Evolutionary conservation across 495 filamentous ascomycete genomes (phyloP), one percentile per base, ranked within the genome.

Genomic region (Aspergillus saccharolyticus): DNA sequence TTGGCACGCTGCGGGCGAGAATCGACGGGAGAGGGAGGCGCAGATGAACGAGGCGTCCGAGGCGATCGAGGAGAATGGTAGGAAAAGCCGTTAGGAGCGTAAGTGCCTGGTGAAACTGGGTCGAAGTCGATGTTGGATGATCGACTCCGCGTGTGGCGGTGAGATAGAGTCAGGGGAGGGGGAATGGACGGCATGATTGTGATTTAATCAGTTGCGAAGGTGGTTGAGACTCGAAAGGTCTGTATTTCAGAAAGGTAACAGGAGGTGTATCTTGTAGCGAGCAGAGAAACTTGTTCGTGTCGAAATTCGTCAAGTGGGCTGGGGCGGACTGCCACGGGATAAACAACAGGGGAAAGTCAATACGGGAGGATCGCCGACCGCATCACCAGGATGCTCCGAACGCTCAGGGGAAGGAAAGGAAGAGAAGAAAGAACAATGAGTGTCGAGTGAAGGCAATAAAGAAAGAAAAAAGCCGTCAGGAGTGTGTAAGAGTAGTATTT

Each of bases 131-230:
- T 67, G 58, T 61, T 69, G 4, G 89, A 90, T 24, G 83, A 79
- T 24, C 50, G 61, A 54, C 59, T 67, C 33, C 56, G 57, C 22
- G 20, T 67, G 62, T 84, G 79, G 63, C 85, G 84, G 66, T 84
- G 87, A 68, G 83, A 83, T 51, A 74, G 59, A 59, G 76, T 81
- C 60, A 80, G 78, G 57, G 88, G 88, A 63, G 87, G 80, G 55
- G 81, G 77, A 76, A 82, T 79, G 39, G 64, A 55, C 25, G 68
- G 65, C 69, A 71, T 71, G 76, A 72, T 54, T 53, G 53, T 16
- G 24, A 25, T 24, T 39, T 43, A 51, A 44, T 39, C 33, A 28
- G 19, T 30, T 28, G 43, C 14, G 39, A 44, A 16, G 14, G 14
- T 39, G 33, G 10, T 39, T 39, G 33, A 8, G 33, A 9, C 7